phyloP scores from a whole-genome alignment of 495 filamentous ascomycete genomes.

The Rhypophila decipiens region DNA sequence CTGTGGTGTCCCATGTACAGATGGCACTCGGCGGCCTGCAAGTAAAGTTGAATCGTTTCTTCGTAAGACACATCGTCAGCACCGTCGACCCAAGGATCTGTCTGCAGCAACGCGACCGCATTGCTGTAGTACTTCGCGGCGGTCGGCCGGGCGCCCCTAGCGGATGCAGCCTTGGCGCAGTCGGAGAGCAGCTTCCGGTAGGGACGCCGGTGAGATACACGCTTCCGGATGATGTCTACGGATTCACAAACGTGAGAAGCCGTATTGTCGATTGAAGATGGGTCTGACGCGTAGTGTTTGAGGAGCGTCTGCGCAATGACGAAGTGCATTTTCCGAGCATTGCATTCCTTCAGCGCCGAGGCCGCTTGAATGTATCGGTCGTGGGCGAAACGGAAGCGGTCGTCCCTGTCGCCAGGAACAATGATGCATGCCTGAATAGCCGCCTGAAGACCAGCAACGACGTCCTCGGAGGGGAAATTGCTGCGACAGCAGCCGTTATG shows the following conservation, averaged over 20 bases:
- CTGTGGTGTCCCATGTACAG: constrained; percentile 64
- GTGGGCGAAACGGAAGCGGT: constrained; percentile 69
- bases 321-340: constrained; percentile 77
- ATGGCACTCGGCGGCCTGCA: constrained; percentile 72
- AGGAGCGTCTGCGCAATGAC: constrained; percentile 73
- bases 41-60: constrained; percentile 71
- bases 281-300: constrained; percentile 56
- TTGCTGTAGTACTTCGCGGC: constrained; percentile 71
- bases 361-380: constrained; percentile 78
- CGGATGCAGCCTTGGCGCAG: constrained; percentile 66
- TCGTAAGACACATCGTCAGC: constrained; percentile 70
- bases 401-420: constrained; percentile 68
- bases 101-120: constrained; percentile 70
- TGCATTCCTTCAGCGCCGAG: constrained; percentile 59
- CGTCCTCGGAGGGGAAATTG: constrained; percentile 16
- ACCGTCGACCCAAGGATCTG: constrained; percentile 67
- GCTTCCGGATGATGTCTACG: constrained; percentile 61
- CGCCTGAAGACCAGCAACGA: constrained; percentile 69
- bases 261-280: constrained; percentile 55
- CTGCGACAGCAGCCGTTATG: constrained; percentile 3
- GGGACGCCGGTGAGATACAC: constrained; percentile 49
- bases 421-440: constrained; percentile 72
- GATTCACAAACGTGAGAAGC: constrained; percentile 72
- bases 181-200: constrained; percentile 71
- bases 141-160: constrained; percentile 72